Base-by-base conservation (phyloP, 179 eudicot genomes). In the Vitellaria paradoxa region DNA sequence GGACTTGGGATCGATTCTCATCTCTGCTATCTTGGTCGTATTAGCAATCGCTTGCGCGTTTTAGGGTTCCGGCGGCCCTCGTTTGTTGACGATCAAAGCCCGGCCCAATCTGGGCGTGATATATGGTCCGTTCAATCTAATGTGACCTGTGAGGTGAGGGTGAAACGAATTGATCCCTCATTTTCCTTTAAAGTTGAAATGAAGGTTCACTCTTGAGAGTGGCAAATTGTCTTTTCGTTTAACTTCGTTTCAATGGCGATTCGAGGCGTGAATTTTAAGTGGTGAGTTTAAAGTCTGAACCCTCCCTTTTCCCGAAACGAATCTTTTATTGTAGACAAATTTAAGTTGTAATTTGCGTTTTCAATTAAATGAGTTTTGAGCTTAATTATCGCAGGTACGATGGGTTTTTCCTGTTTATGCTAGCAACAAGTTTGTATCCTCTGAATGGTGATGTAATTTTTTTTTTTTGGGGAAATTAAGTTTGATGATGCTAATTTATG, bases 371-470 rank as follows among this genome's bases (percentile, higher is more conserved):
- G 37, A 30, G 37, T 2, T 30, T 17, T 18, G 62, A 5, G n/a
- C 20, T 57, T 57, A 0, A 65, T 24, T 63, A 65, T 75, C 88
- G 81, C 85, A 96, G 99, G 99, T 96, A 90, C 78, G 99, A 96
- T 88, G 99, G 99, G 50, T 91, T 96, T 75, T 96, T 96, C 93
- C 83, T 96, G 92, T 86, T 96, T 66, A 93, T 96, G 98, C 93
- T 96, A 13, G 98, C 96, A 45, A 96, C 98, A 9, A 96, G 99
- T 76, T 88, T 92, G 97, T 90, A 93, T 90, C 95, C 93, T 93
- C 90, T 77, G 9, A 15, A 23, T 7, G 30, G 30, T 7, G 37
- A 18, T 30, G 5, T 47, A 49, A 0, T 30, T 30, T 30, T 30
- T 30, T 30, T 30, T 30, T 30, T 30, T 30, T 30, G 10, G 74